A percentile compares a stretch with the other conserved stretches of the same genome.
These are phyloP conservation scores for Nectriaceae sp. DNA, from an alignment of 2,329 filamentous ascomycete species.

Conservation along the genomic window DNA sequence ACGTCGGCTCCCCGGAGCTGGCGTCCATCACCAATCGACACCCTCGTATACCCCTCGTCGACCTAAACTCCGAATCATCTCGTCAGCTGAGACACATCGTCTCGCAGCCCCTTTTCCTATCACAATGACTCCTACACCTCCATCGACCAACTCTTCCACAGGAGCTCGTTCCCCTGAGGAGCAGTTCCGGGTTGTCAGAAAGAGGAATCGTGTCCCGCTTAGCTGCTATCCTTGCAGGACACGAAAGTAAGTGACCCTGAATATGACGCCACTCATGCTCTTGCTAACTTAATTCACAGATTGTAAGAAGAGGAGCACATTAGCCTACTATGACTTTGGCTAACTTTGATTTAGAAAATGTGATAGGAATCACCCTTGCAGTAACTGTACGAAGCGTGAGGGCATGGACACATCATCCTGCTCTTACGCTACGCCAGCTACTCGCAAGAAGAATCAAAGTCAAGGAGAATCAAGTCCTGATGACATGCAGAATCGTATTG, in stretches of 20 bases:
- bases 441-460: constrained; percentile 73
- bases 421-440: constrained; percentile 74
- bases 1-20: constrained; percentile 22
- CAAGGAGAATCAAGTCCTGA: constrained; percentile 68
- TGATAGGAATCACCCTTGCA: constrained; percentile 86
- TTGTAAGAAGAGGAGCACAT: constrained; percentile 28
- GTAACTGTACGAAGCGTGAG: constrained; percentile 92
- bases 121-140: constrained; percentile 74
- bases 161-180: constrained; percentile 79
- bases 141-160: constrained; percentile 76
- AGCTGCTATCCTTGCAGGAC: constrained; percentile 91
- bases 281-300: constrained; percentile 41
- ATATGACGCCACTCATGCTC: constrained; percentile 9
- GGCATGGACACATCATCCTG: constrained; percentile 79
- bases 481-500: constrained; percentile 98
- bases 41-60: constrained; percentile 4
- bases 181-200: constrained; percentile 84
- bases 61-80: constrained; percentile 16
- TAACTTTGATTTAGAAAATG: constrained; percentile 68
- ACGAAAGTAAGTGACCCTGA: constrained; percentile 70
- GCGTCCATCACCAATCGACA: constrained; percentile 10
- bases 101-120: constrained; percentile 20
- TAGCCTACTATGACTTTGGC: constrained; percentile 12
- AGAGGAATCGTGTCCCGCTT: constrained; percentile 87
- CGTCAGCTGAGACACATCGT: constrained; percentile 21